Evolutionary conservation across 768 basidiomycete species (phyloP).

Genomic region (Mycena galopus): DNA sequence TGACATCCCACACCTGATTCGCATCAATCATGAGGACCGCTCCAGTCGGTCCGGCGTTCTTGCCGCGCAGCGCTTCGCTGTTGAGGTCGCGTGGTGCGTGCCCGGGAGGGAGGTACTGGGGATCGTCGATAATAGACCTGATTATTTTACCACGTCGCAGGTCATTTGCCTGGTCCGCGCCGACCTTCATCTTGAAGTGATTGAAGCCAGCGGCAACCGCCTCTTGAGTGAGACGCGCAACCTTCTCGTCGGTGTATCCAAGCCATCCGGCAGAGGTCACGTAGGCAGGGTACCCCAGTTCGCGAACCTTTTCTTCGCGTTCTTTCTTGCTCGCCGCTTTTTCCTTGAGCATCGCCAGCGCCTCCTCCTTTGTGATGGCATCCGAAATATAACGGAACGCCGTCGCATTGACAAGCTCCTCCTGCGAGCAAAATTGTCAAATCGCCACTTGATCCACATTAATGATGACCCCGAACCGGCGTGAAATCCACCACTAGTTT

Average conservation of each 20-base stretch:
- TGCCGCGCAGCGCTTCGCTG: conserved; percentile 76
- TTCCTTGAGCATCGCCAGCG: conserved; percentile 82
- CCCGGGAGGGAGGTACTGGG: conserved; percentile 79
- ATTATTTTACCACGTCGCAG: conserved; percentile 90
- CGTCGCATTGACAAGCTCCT: conserved; percentile 81
- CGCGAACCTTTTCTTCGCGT: conserved; percentile 80
- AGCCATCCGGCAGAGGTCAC: conserved; percentile 96
- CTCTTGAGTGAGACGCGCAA: conserved; percentile 87
- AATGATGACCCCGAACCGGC: conserved; percentile 57
- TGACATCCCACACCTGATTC: conserved; percentile 98
- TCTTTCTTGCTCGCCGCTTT: conserved; percentile 83
- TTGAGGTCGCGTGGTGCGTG: conserved; percentile 69
- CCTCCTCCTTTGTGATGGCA: conserved; percentile 92
- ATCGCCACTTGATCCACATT: too few relatives aligned
- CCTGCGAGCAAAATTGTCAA: conserved; percentile 58
- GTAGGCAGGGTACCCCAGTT: conserved; percentile 91
- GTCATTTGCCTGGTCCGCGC: conserved; percentile 84
- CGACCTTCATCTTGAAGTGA: conserved; percentile 99
- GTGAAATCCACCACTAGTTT: conserved; percentile 94
- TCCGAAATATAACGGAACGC: conserved; percentile 95
- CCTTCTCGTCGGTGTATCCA: conserved; percentile 94
- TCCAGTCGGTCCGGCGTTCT: conserved; percentile 96
- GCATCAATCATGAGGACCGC: conserved; percentile 97
- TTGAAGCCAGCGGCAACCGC: conserved; percentile 92
- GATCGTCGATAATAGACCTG: conserved; percentile 95